Evolutionary conservation across 768 basidiomycete genomes (phyloP).

Genomic region (Tulasnella sp.): DNA sequence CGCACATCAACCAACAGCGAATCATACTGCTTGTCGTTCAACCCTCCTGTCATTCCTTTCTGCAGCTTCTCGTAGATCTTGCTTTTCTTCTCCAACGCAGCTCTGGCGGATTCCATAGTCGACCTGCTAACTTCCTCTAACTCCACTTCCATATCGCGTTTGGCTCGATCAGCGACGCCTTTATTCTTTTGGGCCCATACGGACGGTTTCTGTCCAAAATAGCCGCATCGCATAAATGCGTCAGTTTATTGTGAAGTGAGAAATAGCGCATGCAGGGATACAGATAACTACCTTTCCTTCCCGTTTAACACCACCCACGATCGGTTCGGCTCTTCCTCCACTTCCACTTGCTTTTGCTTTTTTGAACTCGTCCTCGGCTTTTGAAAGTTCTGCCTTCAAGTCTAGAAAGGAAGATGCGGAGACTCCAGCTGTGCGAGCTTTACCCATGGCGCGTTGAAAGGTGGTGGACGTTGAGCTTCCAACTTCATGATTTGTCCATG

Average conservation of each 20-base stretch:
- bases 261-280: background rate
- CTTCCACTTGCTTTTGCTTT: constrained; percentile 55
- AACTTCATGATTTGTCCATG: background rate
- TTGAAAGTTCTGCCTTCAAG: constrained; percentile 53
- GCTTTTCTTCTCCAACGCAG: constrained; percentile 66
- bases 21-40: constrained; percentile 67
- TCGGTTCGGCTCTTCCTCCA: constrained; percentile 30
- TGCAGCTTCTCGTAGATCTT: constrained; percentile 70
- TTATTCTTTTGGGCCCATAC: constrained; percentile 71
- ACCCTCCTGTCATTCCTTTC: constrained; percentile 69
- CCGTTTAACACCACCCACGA: constrained; percentile 55
- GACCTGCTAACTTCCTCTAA: constrained; percentile 60
- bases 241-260: background rate
- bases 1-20: constrained; percentile 70
- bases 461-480: background rate
- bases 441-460: constrained; percentile 38
- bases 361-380: constrained; percentile 52
- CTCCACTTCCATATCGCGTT: constrained; percentile 50
- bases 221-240: background rate
- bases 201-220: constrained; percentile 53
- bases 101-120: constrained; percentile 63
- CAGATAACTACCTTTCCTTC: constrained; percentile 53
- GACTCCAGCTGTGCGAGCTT: constrained; percentile 60
- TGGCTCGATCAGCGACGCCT: constrained; percentile 56
- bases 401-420: constrained; percentile 74